These are phyloP conservation scores for Ophioceras dolichostomum DNA, from an alignment of 2,329 filamentous ascomycete genomes.

Conservation along the genomic window DNA sequence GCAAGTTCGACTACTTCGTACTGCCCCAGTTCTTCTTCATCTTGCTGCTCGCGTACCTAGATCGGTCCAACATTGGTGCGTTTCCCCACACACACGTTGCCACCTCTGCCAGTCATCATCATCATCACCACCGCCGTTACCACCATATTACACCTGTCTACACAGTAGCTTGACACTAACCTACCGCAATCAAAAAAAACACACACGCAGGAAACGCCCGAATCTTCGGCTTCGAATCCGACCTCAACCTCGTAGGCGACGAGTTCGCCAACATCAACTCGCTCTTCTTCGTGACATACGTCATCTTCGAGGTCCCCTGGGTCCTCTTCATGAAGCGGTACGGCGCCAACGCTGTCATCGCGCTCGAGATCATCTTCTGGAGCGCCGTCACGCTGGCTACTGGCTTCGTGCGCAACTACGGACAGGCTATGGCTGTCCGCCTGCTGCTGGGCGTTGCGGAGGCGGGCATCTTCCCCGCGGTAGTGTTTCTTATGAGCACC, in stretches of 20 bases:
- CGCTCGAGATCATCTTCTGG: not conserved
- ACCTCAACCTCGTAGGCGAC: constrained; percentile 3
- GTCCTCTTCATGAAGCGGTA: constrained; percentile 5
- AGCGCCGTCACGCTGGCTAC: constrained; percentile 1
- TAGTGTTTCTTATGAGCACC: constrained; percentile 15
- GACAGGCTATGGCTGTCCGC: constrained; percentile 5
- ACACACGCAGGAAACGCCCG: constrained; percentile 6
- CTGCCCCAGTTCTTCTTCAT: not conserved
- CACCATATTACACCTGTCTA: too few relatives aligned
- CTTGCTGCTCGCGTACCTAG: not conserved
- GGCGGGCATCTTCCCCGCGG: constrained; percentile 15
- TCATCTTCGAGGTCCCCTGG: constrained; percentile 6
- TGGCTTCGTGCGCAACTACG: constrained; percentile 6
- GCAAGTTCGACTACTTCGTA: not conserved
- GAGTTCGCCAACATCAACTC: constrained; percentile 7
- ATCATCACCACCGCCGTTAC: too few relatives aligned
- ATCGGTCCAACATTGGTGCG: not conserved
- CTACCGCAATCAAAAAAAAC: too few relatives aligned
- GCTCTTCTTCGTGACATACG: constrained; percentile 3
- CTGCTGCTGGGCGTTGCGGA: constrained; percentile 10
- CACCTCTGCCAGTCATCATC: too few relatives aligned
- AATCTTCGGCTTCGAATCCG: constrained; percentile 3
- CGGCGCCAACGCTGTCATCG: constrained; percentile 4
- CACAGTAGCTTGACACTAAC: too few relatives aligned
- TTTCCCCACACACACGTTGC: too few relatives aligned